phyloP scores from a whole-genome alignment of 2,329 filamentous ascomycete species.

The Blumeria hordei region DNA sequence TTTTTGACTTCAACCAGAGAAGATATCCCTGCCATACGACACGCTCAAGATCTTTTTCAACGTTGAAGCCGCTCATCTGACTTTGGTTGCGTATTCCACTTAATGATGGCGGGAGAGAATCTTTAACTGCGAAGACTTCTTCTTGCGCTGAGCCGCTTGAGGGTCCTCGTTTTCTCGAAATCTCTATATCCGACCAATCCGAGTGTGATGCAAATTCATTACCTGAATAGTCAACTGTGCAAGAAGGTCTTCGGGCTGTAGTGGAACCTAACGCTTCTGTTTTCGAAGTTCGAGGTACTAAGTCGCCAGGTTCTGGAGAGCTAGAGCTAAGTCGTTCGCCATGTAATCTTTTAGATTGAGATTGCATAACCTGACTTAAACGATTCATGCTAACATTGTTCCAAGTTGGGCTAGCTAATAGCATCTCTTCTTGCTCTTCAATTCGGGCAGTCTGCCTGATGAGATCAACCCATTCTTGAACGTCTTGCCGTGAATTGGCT shows the following conservation, averaged over 20 bases:
- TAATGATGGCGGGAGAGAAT: constrained; percentile 15
- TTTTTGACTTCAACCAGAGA: constrained; percentile 58
- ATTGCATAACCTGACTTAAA: constrained; percentile 6
- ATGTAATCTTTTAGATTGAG: constrained; percentile 9
- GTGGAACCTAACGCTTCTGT: constrained; percentile 8
- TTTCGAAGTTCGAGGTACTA: constrained; percentile 5
- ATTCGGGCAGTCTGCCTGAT: constrained; percentile 62
- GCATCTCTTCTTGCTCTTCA: constrained; percentile 69
- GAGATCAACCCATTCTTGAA: constrained; percentile 63
- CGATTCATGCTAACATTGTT: constrained; percentile 9
- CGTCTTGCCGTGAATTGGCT: constrained; percentile 46
- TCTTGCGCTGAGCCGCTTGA: constrained; percentile 12
- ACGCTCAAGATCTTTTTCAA: constrained; percentile 49
- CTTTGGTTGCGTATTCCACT: constrained; percentile 29
- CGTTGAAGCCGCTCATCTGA: constrained; percentile 32
- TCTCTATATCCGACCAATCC: constrained; percentile 49
- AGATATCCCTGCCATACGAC: constrained; percentile 90
- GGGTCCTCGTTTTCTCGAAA: constrained; percentile 16
- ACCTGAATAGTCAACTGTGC: constrained; percentile 38
- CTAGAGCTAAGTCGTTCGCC: constrained; percentile 20
- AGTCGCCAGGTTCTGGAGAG: constrained; percentile 33
- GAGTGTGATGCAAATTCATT: constrained; percentile 58
- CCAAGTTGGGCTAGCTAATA: constrained; percentile 40
- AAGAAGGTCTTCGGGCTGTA: constrained; percentile 27
- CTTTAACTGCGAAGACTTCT: constrained; percentile 12